Conservation (phyloP, 805 yeast genomes). For the Kuraishia floccosa region DNA sequence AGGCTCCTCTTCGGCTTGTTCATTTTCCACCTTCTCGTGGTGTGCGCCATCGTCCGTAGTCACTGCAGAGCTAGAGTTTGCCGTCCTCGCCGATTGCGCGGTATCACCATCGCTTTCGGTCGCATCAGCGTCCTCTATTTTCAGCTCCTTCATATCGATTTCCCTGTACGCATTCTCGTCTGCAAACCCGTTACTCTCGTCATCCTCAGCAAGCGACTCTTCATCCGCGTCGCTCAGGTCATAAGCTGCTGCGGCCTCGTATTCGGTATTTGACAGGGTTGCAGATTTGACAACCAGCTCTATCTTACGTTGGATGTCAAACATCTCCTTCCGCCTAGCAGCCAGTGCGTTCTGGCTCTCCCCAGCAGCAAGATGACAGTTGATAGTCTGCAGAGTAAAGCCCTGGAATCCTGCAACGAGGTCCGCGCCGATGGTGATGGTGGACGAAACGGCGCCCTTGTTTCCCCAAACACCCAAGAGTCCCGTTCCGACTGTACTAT, state of each 20-base stretch:
- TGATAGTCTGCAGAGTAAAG: constrained; percentile 18
- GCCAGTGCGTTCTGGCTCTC: constrained; percentile 4
- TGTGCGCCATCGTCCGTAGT: neutral
- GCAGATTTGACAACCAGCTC: constrained; percentile 1
- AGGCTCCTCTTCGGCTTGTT: too few species aligned
- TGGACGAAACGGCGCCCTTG: constrained; percentile 38
- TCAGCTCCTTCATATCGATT: neutral
- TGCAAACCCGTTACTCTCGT: neutral
- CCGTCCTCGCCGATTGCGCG: neutral
- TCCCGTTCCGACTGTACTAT: constrained; percentile 37
- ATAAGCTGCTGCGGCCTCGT: neutral
- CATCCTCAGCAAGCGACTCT: neutral
- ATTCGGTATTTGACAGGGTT: neutral
- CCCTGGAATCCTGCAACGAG: constrained; percentile 12
- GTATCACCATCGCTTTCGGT: neutral
- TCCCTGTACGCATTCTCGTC: neutral
- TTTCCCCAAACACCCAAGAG: constrained; percentile 40
- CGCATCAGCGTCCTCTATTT: neutral
- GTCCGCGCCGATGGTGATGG: constrained; percentile 22
- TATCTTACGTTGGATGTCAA: constrained; percentile 6
- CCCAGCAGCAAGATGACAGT: constrained; percentile 40
- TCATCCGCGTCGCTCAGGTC: neutral
- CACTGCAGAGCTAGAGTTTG: neutral
- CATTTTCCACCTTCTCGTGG: too few species aligned
- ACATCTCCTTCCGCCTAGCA: constrained; percentile 5